phyloP scores from a whole-genome alignment of 23 red algal species.

The Gracilaria caudata region DNA sequence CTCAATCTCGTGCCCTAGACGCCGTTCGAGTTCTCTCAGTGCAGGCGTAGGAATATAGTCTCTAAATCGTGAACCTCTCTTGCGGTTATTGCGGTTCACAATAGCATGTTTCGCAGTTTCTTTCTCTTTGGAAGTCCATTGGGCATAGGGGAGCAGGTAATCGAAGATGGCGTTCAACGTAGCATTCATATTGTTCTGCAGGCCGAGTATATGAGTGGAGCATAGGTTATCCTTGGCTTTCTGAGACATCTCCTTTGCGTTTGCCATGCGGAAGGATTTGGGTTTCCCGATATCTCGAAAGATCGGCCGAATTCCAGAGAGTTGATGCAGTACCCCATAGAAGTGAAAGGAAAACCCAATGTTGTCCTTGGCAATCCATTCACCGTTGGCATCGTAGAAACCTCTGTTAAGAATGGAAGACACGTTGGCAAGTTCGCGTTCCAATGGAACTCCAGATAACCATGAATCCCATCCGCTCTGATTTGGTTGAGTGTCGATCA shows the following conservation, averaged over 20 bases:
- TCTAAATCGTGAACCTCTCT: not conserved
- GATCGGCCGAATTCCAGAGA: constrained; percentile 26
- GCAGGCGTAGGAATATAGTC: constrained; percentile 17
- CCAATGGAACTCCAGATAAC: constrained; percentile 28
- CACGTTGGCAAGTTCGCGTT: constrained; percentile 35
- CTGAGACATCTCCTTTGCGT: constrained; percentile 38
- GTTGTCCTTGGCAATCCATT: constrained; percentile 21
- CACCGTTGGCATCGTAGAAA: constrained; percentile 19
- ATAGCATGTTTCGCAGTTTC: not conserved
- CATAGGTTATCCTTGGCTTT: constrained; percentile 55
- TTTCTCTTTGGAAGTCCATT: constrained; percentile 24
- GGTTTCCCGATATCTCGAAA: constrained; percentile 37
- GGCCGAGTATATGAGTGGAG: constrained; percentile 25
- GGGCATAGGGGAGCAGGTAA: constrained; percentile 27
- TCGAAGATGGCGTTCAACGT: constrained; percentile 18
- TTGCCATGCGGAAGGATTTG: constrained; percentile 23
- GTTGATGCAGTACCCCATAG: constrained; percentile 46
- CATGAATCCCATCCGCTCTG: constrained; percentile 38
- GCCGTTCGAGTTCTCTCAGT: constrained; percentile 20
- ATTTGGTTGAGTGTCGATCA: constrained; percentile 32
- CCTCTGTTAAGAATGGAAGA: constrained; percentile 34
- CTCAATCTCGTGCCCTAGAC: constrained; percentile 26
- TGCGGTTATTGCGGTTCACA: constrained; percentile 39
- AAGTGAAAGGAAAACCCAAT: constrained; percentile 45
- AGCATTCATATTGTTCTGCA: constrained; percentile 26